phyloP scores from a whole-genome alignment of 208 protist species.

The Leptomonas pyrrhocoris region DNA sequence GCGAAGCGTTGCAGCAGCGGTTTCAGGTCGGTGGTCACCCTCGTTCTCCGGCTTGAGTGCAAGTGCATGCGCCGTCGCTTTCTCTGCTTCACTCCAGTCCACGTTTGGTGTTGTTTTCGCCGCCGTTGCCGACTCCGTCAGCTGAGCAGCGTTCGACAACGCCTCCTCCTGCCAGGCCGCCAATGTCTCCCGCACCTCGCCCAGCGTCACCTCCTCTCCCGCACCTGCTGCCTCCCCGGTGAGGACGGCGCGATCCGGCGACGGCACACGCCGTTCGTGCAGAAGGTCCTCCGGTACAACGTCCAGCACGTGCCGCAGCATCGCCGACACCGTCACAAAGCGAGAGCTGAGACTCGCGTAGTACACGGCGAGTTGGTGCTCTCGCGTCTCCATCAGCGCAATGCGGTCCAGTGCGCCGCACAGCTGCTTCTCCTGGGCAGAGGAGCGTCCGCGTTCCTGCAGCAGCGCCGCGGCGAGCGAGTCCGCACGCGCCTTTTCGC shows the following conservation, averaged over 20 bases:
- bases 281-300: conserved; percentile 16
- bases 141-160: not conserved
- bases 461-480: conserved; percentile 32
- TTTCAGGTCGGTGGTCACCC: not conserved
- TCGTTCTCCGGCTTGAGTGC: not conserved
- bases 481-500: conserved; percentile 31
- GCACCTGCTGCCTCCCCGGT: not conserved
- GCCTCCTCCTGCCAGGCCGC: conserved; percentile 18
- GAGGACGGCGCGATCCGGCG: conserved; percentile 1
- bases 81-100: not conserved
- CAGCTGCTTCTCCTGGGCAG: conserved; percentile 43
- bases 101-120: not conserved
- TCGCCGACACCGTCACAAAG: conserved; percentile 47
- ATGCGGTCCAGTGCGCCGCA: conserved; percentile 43
- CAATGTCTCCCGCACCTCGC: conserved; percentile 23
- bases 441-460: conserved; percentile 31
- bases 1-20: too few species aligned
- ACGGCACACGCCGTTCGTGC: conserved; percentile 9
- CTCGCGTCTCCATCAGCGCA: conserved; percentile 26
- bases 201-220: conserved; percentile 5
- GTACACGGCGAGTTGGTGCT: conserved; percentile 28
- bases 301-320: conserved; percentile 53
- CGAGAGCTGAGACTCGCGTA: conserved; percentile 44
- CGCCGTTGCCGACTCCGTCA: not conserved
- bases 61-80: not conserved